phyloP scores from a whole-genome alignment of 2,329 filamentous ascomycete species.

The Diaporthe eres region DNA sequence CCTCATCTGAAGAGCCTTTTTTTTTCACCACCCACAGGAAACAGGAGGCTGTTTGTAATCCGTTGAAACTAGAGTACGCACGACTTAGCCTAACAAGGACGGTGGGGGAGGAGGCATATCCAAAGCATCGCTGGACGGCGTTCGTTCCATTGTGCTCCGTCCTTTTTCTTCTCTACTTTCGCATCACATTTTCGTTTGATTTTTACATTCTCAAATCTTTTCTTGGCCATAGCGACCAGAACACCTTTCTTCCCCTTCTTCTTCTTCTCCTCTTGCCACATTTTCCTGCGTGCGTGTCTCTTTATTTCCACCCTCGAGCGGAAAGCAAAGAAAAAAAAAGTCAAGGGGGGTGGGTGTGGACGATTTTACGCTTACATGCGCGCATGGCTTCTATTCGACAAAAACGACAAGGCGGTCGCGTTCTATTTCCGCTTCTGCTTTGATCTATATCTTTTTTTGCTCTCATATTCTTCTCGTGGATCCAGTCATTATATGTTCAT shows the following conservation, averaged over 20 bases:
- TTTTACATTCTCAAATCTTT: constrained; percentile 40
- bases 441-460: not conserved
- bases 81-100: constrained; percentile 21
- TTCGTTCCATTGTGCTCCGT: constrained; percentile 38
- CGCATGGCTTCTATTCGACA: constrained; percentile 36
- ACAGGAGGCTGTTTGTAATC: constrained; percentile 41
- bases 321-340: constrained; percentile 26
- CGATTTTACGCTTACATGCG: constrained; percentile 41
- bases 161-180: constrained; percentile 33
- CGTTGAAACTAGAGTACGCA: constrained; percentile 40
- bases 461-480: not conserved
- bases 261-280: constrained; percentile 3
- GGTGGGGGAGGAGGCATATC: constrained; percentile 33
- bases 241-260: constrained; percentile 12
- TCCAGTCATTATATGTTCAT: constrained; percentile 28
- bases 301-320: constrained; percentile 12
- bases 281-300: constrained; percentile 17
- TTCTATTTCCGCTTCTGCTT: constrained; percentile 27
- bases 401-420: constrained; percentile 22
- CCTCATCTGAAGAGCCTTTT: constrained; percentile 5
- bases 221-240: constrained; percentile 36
- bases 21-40: constrained; percentile 14
- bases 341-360: constrained; percentile 16
- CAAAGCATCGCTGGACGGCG: constrained; percentile 42
- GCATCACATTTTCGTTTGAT: constrained; percentile 44